phyloP scores from a whole-genome alignment of 2,329 filamentous ascomycete genomes.

The Pseudocercospora vitis region DNA sequence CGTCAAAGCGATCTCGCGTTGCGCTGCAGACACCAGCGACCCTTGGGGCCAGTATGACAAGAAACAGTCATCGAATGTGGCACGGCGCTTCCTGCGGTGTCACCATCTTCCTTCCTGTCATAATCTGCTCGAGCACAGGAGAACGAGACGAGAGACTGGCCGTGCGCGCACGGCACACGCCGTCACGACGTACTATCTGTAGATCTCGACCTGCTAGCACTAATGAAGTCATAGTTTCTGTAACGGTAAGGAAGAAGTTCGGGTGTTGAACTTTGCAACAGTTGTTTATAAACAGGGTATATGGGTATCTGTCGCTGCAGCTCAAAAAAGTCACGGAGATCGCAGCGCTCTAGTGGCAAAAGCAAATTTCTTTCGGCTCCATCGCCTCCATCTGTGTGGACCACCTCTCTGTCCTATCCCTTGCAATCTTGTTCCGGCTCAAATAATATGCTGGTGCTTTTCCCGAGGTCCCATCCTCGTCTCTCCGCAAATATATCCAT shows the following conservation, averaged over 20 bases:
- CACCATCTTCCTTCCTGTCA: too few relatives aligned
- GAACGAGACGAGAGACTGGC: too few relatives aligned
- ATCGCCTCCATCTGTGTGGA: constrained; percentile 11
- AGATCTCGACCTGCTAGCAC: too few relatives aligned
- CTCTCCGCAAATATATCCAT: constrained; percentile 13
- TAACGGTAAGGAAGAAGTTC: background rate
- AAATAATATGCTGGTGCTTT: constrained; percentile 7
- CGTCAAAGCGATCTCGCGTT: too few relatives aligned
- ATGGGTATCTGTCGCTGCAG: constrained; percentile 22
- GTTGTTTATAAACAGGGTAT: constrained; percentile 17
- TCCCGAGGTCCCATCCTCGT: constrained; percentile 2
- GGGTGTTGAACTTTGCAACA: constrained; percentile 11
- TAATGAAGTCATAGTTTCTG: too few relatives aligned
- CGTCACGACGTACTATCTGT: too few relatives aligned
- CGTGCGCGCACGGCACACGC: too few relatives aligned
- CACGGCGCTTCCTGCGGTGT: too few relatives aligned
- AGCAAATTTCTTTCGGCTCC: background rate
- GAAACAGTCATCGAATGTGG: too few relatives aligned
- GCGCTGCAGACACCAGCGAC: too few relatives aligned
- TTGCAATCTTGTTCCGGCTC: constrained; percentile 9
- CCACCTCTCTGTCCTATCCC: constrained; percentile 6
- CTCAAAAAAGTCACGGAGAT: background rate
- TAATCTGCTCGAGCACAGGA: too few relatives aligned
- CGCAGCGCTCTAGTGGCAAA: constrained; percentile 1
- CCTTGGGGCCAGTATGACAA: too few relatives aligned